A percentile compares a stretch with the other conserved stretches of the same genome.
These are phyloP conservation scores for Nothopassalora personata DNA, from an alignment of 2,329 filamentous ascomycete species.

Conservation along the genomic window DNA sequence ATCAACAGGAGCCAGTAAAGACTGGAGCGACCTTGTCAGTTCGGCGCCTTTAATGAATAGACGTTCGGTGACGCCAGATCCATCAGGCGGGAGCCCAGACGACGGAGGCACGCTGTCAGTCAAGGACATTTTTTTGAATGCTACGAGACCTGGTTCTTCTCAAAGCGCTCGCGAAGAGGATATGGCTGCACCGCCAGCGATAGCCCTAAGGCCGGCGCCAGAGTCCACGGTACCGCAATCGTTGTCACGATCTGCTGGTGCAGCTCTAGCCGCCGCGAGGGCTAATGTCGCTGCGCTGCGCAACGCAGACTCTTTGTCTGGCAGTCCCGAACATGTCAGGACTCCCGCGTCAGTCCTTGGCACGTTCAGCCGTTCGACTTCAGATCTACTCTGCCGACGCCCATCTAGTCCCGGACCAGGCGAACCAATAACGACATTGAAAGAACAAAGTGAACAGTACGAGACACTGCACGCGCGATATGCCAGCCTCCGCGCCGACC, in stretches of 20 bases:
- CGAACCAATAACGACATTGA: slow-evolving; percentile 14
- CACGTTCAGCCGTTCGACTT: slow-evolving; percentile 3
- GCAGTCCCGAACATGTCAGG: background rate
- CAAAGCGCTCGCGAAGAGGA: background rate
- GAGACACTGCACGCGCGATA: slow-evolving; percentile 28
- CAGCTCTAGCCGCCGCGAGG: slow-evolving; percentile 17
- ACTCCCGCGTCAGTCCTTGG: slow-evolving; percentile 5
- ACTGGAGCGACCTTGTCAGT: background rate
- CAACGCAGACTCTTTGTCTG: slow-evolving; percentile 2
- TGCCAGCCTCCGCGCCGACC: slow-evolving; percentile 26
- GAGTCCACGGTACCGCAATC: background rate
- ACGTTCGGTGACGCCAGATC: background rate
- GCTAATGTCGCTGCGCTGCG: slow-evolving; percentile 20
- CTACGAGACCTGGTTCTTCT: background rate
- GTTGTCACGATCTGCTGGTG: background rate
- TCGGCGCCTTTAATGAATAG: background rate
- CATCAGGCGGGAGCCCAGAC: background rate
- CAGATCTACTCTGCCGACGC: slow-evolving; percentile 7
- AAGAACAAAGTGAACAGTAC: slow-evolving; percentile 21
- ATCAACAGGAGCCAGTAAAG: background rate
- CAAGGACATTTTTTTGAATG: background rate
- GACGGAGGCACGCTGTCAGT: background rate
- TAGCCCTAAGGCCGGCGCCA: background rate
- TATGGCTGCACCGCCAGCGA: background rate
- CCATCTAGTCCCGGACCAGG: slow-evolving; percentile 1